phyloP scores from a whole-genome alignment of 2,329 filamentous ascomycete genomes.

The Botryotinia globosa region DNA sequence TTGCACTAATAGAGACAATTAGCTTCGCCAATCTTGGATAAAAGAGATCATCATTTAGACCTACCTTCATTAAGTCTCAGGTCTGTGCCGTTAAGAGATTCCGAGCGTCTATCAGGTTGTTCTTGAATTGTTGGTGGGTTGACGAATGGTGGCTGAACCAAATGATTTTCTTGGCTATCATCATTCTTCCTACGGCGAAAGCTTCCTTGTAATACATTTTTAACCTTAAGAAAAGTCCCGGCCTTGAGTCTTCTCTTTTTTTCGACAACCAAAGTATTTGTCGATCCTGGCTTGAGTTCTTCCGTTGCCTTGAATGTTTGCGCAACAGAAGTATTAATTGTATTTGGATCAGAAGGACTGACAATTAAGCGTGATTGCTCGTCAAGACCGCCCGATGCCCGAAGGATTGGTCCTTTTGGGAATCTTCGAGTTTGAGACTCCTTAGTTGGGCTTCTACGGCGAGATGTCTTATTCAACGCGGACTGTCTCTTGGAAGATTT shows the following conservation, averaged over 20 bases:
- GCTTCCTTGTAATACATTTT: conserved; percentile 28
- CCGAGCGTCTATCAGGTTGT: conserved; percentile 12
- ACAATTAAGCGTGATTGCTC: not conserved
- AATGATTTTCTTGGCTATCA: conserved; percentile 22
- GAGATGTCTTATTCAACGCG: conserved; percentile 15
- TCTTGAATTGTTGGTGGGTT: conserved; percentile 20
- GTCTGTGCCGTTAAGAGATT: conserved; percentile 20
- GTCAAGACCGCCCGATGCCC: not conserved
- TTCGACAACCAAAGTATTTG: conserved; percentile 19
- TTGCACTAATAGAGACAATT: not conserved
- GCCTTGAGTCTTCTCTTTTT: conserved; percentile 29
- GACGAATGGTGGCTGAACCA: conserved; percentile 21
- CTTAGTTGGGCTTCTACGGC: not conserved
- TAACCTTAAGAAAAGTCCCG: conserved; percentile 27
- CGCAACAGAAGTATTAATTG: conserved; percentile 11
- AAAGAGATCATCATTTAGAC: not conserved
- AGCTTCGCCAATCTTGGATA: not conserved
- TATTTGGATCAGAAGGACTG: conserved; percentile 8
- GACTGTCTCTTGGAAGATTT: conserved; percentile 31
- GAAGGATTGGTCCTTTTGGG: not conserved
- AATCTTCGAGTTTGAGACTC: not conserved
- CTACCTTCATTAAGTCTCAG: conserved; percentile 32
- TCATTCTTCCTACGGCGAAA: conserved; percentile 23
- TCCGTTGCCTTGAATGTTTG: conserved; percentile 5
- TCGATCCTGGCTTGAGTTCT: conserved; percentile 6